phyloP scores from a whole-genome alignment of 164 flowering plant species.

The Saururus chinensis region DNA sequence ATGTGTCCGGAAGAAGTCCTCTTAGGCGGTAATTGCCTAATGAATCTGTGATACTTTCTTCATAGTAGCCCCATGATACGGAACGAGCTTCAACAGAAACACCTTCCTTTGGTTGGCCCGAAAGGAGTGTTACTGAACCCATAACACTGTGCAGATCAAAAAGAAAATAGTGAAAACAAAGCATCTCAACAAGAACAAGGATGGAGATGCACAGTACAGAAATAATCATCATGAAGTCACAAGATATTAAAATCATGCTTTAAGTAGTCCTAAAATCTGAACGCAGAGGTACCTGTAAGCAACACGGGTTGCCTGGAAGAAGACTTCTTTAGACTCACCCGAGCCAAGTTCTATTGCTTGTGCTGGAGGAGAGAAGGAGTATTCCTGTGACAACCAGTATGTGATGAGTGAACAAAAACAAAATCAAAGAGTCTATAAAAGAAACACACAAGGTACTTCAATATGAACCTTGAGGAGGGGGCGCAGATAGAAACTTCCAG shows the following conservation, averaged over 20 bases:
- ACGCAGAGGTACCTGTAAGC: slow-evolving; percentile 68
- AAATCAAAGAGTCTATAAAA: background rate
- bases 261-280: background rate
- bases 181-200: background rate
- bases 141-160: slow-evolving; percentile 47
- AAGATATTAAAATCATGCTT: background rate
- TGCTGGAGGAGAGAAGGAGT: slow-evolving; percentile 91
- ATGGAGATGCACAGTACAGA: background rate
- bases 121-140: slow-evolving; percentile 66
- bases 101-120: slow-evolving; percentile 91
- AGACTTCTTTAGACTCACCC: slow-evolving; percentile 72
- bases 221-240: background rate
- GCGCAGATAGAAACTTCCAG: slow-evolving; percentile 92
- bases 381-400: slow-evolving; percentile 45
- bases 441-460: no score
- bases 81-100: slow-evolving; percentile 87
- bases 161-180: background rate
- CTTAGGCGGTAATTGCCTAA: slow-evolving; percentile 77
- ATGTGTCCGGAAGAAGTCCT: slow-evolving; percentile 80
- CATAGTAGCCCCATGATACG: slow-evolving; percentile 81
- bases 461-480: slow-evolving; percentile 79
- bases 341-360: slow-evolving; percentile 91
- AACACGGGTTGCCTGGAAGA: slow-evolving; percentile 89
- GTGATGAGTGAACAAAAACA: background rate
- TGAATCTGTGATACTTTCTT: slow-evolving; percentile 74